These are phyloP conservation scores for Mrakia frigida DNA, from an alignment of 768 basidiomycete genomes.

Conservation along the genomic window DNA sequence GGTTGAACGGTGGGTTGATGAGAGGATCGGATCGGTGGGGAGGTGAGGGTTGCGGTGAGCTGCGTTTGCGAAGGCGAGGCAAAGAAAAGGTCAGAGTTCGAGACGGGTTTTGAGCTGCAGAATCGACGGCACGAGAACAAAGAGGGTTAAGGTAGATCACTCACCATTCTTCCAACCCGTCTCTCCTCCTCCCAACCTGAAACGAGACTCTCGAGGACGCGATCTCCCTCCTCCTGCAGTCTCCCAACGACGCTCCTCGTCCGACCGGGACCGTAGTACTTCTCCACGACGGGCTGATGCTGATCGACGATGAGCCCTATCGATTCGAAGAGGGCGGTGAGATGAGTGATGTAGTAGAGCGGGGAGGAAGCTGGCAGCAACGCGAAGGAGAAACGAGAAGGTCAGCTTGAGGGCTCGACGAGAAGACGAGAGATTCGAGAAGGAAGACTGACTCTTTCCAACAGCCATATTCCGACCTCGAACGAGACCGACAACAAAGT, in stretches of 20 bases:
- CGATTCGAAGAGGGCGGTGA: slow-evolving; percentile 89
- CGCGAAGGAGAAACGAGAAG: background rate
- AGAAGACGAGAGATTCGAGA: slow-evolving; percentile 26
- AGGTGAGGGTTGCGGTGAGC: slow-evolving; percentile 14
- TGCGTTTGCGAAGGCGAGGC: too few relatives aligned
- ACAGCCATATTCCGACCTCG: slow-evolving; percentile 68
- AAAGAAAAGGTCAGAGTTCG: too few relatives aligned
- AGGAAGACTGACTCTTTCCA: slow-evolving; percentile 62
- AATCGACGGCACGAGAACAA: too few relatives aligned
- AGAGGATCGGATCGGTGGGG: background rate
- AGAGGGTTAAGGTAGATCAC: too few relatives aligned
- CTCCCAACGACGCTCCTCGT: slow-evolving; percentile 71
- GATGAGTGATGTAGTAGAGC: slow-evolving; percentile 77
- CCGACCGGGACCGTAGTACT: slow-evolving; percentile 86
- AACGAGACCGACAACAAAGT: slow-evolving; percentile 87
- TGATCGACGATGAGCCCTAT: slow-evolving; percentile 95
- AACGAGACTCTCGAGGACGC: slow-evolving; percentile 66
- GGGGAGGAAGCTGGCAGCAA: slow-evolving; percentile 77
- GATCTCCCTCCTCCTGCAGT: slow-evolving; percentile 79
- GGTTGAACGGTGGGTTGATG: background rate
- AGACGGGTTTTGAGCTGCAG: too few relatives aligned
- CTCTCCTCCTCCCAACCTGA: slow-evolving; percentile 91
- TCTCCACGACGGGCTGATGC: slow-evolving; percentile 95
- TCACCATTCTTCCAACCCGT: slow-evolving; percentile 69
- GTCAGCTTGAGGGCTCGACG: slow-evolving; percentile 30